These are phyloP conservation scores for Salicornia ramosissima DNA, from an alignment of 148 eudicot species.

Conservation along the genomic window DNA sequence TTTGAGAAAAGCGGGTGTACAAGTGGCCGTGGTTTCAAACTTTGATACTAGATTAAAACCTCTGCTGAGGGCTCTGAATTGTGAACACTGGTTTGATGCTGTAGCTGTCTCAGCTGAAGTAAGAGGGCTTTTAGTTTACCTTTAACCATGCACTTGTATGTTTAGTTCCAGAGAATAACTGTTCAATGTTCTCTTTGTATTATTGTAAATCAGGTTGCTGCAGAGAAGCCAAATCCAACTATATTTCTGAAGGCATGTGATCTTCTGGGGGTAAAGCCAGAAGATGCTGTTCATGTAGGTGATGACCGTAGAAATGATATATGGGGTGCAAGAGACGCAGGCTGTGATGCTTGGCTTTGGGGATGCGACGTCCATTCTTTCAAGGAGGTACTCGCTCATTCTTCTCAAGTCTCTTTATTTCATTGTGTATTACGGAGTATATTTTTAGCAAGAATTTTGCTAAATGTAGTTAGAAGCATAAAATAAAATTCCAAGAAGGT, in stretches of 20 bases:
- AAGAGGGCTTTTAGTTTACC: slow-evolving; percentile 18
- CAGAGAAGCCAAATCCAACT: slow-evolving; percentile 97
- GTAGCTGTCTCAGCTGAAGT: slow-evolving; percentile 99
- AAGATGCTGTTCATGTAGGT: slow-evolving; percentile 96
- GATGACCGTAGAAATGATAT: slow-evolving; percentile 96
- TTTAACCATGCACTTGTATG: not conserved
- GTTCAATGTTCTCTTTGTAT: not conserved
- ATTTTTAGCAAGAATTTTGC: too few species aligned
- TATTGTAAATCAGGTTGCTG: slow-evolving; percentile 61
- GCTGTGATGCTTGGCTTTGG: slow-evolving; percentile 99
- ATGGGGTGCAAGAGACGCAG: slow-evolving; percentile 99
- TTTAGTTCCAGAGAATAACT: too few species aligned
- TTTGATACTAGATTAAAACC: slow-evolving; percentile 89
- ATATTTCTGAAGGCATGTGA: slow-evolving; percentile 95
- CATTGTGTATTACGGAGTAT: too few species aligned
- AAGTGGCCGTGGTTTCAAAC: slow-evolving; percentile 88
- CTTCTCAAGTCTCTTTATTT: not conserved
- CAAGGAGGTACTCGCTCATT: slow-evolving; percentile 58
- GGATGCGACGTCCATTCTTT: slow-evolving; percentile 92
- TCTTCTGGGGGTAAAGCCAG: slow-evolving; percentile 72
- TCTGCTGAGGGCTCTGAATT: slow-evolving; percentile 66
- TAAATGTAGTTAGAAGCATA: too few species aligned
- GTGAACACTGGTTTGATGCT: slow-evolving; percentile 99
- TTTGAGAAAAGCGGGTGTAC: slow-evolving; percentile 71
- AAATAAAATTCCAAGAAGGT: too few species aligned